Base-by-base conservation (phyloP, 2,329 filamentous ascomycete species). In the Aspergillus sp. region DNA sequence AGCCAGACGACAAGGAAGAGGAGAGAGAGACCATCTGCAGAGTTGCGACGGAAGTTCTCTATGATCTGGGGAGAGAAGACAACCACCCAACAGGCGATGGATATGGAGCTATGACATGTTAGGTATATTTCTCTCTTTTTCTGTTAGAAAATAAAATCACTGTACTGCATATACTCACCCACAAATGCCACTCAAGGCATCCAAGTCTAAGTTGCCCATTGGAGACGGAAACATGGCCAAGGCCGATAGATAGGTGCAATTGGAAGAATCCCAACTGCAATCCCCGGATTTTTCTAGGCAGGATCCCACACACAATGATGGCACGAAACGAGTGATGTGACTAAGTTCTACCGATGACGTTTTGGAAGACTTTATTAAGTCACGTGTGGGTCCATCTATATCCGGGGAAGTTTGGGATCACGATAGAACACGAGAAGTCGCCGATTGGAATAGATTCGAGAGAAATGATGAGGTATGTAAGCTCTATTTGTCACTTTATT, bases 51-150 rank as follows among this genome's bases (percentile, higher is more conserved):
- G 75, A 96, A 96, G 69, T 96, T 96, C 67, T 96, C 90, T 62
- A 96, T 87, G 63, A 99, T 96, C 64, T 99, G 94, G 2, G 94
- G 94, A 1, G 90, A 94, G 76, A 96, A 99, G 52, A 99, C 94
- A 33, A 97, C 90, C 52, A 97, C 89, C 94, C 94, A 96, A 70
- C 92, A 96, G 47, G 92, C 92, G 68, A 99, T 96, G 43, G 90
- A 96, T 61, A 99, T 92, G 8, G 92, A 96, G 33, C 92, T 90
- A 42, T 13, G 19, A 26, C 33, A 40, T 20, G 9, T 26, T 20
- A 10, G 47, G 49, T 50, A 8, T 26, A 26, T 8, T 26, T 26
- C 10, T 30, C 10, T 30, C 8, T 3, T 30, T 30, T 30, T 30
- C 22, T 24, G 4, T 3, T 24, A 7, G 22, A n/a, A n/a, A n/a